Percentiles rank a stretch among this genome's conserved stretches.
Evolutionary conservation across 2,329 filamentous ascomycete genomes (phyloP).

Genomic region (Penicillium polonicum): DNA sequence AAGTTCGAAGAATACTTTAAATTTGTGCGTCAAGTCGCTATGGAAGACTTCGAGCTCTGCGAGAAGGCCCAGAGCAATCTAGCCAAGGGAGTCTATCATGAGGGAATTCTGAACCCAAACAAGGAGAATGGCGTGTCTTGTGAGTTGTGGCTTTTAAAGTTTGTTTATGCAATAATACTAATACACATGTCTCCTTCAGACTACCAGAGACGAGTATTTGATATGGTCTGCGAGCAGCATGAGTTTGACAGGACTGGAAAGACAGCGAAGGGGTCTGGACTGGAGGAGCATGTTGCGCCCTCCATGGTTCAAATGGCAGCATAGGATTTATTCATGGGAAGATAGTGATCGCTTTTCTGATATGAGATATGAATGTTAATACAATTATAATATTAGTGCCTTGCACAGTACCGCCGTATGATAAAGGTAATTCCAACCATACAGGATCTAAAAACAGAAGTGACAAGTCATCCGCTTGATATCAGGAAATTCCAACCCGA

Average conservation of each 20-base stretch:
- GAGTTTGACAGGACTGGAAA: slow-evolving; percentile 32
- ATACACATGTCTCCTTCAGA: slow-evolving; percentile 29
- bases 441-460: background rate
- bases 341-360: background rate
- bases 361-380: background rate
- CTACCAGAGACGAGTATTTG: slow-evolving; percentile 49
- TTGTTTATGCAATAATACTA: slow-evolving; percentile 15
- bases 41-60: slow-evolving; percentile 59
- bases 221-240: slow-evolving; percentile 47
- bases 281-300: slow-evolving; percentile 7
- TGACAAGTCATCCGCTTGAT: background rate
- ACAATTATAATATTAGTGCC: background rate
- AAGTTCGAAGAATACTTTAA: slow-evolving; percentile 58
- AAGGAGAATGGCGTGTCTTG: slow-evolving; percentile 58
- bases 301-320: slow-evolving; percentile 16
- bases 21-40: slow-evolving; percentile 56
- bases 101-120: slow-evolving; percentile 56
- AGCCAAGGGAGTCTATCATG: slow-evolving; percentile 53
- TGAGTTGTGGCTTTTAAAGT: slow-evolving; percentile 29
- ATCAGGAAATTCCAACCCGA: slow-evolving; percentile 27
- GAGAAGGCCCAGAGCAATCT: slow-evolving; percentile 57
- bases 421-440: background rate
- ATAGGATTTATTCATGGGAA: slow-evolving; percentile 4
- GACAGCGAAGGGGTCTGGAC: background rate
- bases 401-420: background rate